These are phyloP conservation scores for Paraglomus occultum DNA, from an alignment of 192 early-diverging fungal species.

Conservation along the genomic window DNA sequence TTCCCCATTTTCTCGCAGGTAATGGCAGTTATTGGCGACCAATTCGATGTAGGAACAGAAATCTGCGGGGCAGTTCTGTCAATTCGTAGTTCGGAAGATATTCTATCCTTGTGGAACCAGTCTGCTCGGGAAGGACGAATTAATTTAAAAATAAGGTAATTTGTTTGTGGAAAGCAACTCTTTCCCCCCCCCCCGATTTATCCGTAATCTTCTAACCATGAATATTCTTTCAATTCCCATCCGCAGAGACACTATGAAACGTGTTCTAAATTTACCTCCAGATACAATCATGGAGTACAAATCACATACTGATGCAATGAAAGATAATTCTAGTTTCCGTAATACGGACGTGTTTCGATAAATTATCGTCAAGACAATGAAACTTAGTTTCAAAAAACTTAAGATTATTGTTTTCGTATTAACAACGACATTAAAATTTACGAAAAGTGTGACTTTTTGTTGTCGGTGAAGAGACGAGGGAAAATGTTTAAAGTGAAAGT, in stretches of 20 bases:
- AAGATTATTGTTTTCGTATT: too few relatives aligned
- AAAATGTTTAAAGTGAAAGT: too few relatives aligned
- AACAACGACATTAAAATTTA: too few relatives aligned
- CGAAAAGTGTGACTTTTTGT: too few relatives aligned
- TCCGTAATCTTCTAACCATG: constrained; percentile 12
- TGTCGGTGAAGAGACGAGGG: too few relatives aligned
- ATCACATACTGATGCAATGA: constrained; percentile 84
- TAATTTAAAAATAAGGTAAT: constrained; percentile 80
- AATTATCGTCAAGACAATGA: constrained; percentile 27
- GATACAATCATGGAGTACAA: constrained; percentile 95
- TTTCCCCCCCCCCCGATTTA: background rate
- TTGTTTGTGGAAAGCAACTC: too few relatives aligned
- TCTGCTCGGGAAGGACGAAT: constrained; percentile 79
- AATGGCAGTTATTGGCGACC: constrained; percentile 87
- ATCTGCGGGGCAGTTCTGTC: constrained; percentile 94
- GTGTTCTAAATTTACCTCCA: constrained; percentile 77
- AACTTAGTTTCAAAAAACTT: too few relatives aligned
- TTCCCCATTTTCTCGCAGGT: constrained; percentile 36
- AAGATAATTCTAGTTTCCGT: constrained; percentile 84
- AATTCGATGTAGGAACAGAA: constrained; percentile 84
- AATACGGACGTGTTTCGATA: constrained; percentile 75
- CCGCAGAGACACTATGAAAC: constrained; percentile 81
- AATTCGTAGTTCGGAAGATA: constrained; percentile 90
- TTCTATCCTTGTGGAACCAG: constrained; percentile 93
- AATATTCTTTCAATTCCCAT: background rate